phyloP scores from a whole-genome alignment of 148 eudicot genomes.

The Oxyria digyna region DNA sequence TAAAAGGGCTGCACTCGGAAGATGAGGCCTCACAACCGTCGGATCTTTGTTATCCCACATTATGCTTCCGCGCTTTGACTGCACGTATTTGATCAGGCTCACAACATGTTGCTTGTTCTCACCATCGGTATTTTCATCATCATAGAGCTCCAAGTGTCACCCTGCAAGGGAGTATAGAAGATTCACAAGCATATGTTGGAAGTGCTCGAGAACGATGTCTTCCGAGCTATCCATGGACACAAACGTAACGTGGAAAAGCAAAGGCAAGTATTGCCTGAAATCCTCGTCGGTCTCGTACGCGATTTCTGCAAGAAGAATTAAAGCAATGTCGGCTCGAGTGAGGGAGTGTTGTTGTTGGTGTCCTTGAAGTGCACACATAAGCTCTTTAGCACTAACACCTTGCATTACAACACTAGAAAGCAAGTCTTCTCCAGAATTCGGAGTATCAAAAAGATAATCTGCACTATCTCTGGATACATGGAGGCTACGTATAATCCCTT shows the following conservation, averaged over 20 bases:
- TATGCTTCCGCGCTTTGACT: conserved; percentile 93
- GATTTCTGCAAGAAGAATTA: conserved; percentile 91
- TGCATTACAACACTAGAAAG: conserved; percentile 40
- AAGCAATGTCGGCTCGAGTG: conserved; percentile 91
- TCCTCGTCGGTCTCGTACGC: conserved; percentile 98
- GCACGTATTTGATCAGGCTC: conserved; percentile 92
- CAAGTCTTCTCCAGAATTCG: conserved; percentile 82
- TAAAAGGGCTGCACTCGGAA: conserved; percentile 87
- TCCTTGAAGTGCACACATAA: conserved; percentile 92
- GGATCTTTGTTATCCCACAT: conserved; percentile 99
- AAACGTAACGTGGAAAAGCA: conserved; percentile 90
- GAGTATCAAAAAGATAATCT: conserved; percentile 83
- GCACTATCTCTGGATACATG: conserved; percentile 95
- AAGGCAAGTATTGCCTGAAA: conserved; percentile 87
- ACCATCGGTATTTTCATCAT: conserved; percentile 79
- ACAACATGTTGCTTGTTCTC: conserved; percentile 97
- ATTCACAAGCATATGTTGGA: conserved; percentile 93
- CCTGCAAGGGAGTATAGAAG: conserved; percentile 88
- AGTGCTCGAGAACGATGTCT: conserved; percentile 95
- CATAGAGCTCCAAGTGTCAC: conserved; percentile 86
- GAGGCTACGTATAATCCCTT: conserved; percentile 82
- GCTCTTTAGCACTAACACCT: conserved; percentile 89
- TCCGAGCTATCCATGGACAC: conserved; percentile 99
- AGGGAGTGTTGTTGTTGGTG: conserved; percentile 95
- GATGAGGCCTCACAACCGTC: conserved; percentile 62